Evolutionary conservation across 2,329 filamentous ascomycete genomes (phyloP), one percentile per base, ranked within the genome.

Genomic region (Colletotrichum tamarilloi): DNA sequence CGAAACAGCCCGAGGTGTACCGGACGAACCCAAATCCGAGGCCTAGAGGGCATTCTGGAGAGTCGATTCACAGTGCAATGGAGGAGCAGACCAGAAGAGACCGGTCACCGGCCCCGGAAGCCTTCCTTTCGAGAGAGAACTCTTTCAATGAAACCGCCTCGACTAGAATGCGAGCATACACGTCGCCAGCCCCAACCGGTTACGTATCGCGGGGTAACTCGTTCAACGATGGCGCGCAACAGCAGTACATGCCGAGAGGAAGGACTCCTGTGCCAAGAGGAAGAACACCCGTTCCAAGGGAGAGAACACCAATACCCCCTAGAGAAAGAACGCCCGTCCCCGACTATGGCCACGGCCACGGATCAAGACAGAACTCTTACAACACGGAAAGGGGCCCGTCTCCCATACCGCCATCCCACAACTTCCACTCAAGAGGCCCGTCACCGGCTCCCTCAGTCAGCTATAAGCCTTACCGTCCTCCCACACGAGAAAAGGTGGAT

Each of bases 1-100:
- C 89, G 42, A 90, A 91, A 76, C 88, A 90, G 71, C 89, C 89
- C 28, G 88, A 89, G 76, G 85, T 86, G n/a, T 89, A 88, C 80
- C 83, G 85, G 74, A 84, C 89, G 28, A 80, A 83, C 8, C 80
- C 84, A 3, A 79, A 79, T 16, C 76, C 79, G 14, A 72, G 78
- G 46, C 79, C 84, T 24, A 80, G 82, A 70, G 85, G 87, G 68
- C 81, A 85, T 68, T 88, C 85, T 12, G 76, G 78, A 19, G 83
- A 79, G 42, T 86, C 85, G 7, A 80, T 82, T 58, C 76, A 76
- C 52, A 73, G 65, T 55, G 68, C 68, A 9, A 38, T 26, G 9
- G 62, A 30, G 12, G 68, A 67, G 42, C 53, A 60, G 14, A 74
- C 38, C 16, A 73, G 52, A 9, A 72, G 74, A 24, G 72, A 73